These are phyloP conservation scores for Aspergillus haitiensis DNA, from an alignment of 495 filamentous ascomycete species.

Conservation along the genomic window DNA sequence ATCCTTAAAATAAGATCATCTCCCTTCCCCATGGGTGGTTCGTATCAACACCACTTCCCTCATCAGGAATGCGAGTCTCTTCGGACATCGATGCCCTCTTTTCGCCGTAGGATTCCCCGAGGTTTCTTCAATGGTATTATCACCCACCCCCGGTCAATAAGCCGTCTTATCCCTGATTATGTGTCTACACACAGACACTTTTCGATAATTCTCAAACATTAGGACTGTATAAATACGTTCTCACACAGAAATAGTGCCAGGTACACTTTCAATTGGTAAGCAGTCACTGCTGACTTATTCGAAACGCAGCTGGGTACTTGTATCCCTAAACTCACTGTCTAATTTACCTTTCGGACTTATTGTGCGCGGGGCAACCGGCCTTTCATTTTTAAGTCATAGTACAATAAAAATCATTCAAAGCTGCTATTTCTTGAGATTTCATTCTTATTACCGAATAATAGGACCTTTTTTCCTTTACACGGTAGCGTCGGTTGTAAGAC, in stretches of 20 bases:
- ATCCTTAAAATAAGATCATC: neutral
- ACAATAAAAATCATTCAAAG: too few relatives aligned
- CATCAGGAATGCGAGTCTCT: too few relatives aligned
- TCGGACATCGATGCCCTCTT: neutral
- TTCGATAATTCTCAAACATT: neutral
- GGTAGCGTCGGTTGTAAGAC: too few relatives aligned
- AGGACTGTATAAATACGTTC: neutral
- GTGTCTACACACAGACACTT: neutral
- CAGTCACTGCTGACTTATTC: neutral
- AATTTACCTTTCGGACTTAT: neutral
- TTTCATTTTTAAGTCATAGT: neutral
- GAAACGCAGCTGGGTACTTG: neutral
- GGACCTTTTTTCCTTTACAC: too few relatives aligned
- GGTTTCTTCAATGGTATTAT: conserved; percentile 12
- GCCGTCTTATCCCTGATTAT: conserved; percentile 15
- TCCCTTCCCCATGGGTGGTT: neutral
- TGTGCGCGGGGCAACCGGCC: neutral
- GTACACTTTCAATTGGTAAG: conserved; percentile 2
- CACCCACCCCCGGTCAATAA: conserved; percentile 7
- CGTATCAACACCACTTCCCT: neutral
- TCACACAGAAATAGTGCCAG: neutral
- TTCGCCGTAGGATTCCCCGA: conserved; percentile 8
- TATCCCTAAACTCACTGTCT: neutral
- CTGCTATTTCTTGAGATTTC: too few relatives aligned
- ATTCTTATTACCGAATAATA: too few relatives aligned